Evolutionary conservation across 2,329 filamentous ascomycete species (phyloP), one percentile per base, ranked within the genome.

Genomic region (Verticillium isaacii): DNA sequence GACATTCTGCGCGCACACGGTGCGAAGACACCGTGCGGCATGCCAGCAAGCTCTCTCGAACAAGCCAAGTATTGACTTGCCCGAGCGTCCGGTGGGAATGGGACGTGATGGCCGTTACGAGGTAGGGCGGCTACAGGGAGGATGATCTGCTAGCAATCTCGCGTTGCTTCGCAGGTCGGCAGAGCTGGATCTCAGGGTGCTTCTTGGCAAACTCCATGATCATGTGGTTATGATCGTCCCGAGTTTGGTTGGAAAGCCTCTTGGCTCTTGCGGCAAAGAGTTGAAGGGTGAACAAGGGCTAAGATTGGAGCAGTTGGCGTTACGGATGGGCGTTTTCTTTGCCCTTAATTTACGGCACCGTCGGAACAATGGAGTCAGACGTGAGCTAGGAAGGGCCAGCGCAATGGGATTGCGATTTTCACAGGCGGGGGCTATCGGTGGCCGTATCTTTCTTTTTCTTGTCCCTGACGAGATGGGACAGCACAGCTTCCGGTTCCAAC

Each of bases 211-310:
- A 25, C 45, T 50, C 19, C 8, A n/a, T 50, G n/a, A n/a, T 7
- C 45, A 50, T 50, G 9, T 50, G 45, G 19, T 8, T 29, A 15
- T 50, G 59, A 25, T 25, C 56, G 61, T 63, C 57, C 32, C 59
- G 56, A 50, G 37, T 37, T 61, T 56, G 61, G 25, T 64, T 64
- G 61, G 57, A 64, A 64, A 64, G 61, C 54, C 59, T 63, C 34
- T 32, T 56, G 61, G 61, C 62, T 55, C 56, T 32, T 37, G 19
- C 55, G 34, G 34, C 32, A 50, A 50, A 23, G 36, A 58, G 45
- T 19, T 9, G 52, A 32, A 36, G 32, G 58, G 36, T 60, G 34
- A 29, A 19, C 54, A 55, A 39, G 36, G 41, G 60, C 12, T 14
- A 29, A 14, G 15, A 17, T 50, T 54, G 34, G 15, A 32, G 29